Percentiles rank a stretch among this genome's conserved stretches.
Evolutionary conservation across 306 rosid species (phyloP).

Genomic region (Argentina anserina): DNA sequence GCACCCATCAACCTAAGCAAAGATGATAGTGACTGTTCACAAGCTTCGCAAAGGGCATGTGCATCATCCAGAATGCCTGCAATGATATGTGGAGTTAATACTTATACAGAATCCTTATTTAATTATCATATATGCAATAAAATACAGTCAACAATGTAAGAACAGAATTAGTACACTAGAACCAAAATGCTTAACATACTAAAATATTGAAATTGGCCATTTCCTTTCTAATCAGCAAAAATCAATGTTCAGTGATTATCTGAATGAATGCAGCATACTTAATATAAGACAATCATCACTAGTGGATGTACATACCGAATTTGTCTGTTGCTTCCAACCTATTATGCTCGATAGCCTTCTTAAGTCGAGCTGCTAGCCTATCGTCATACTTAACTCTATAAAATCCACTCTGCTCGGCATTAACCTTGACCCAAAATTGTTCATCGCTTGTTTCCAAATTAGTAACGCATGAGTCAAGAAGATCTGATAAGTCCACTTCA

Average conservation of each 20-base stretch:
- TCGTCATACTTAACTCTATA: slow-evolving; percentile 60
- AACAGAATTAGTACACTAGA: not conserved
- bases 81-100: slow-evolving; percentile 6
- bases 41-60: slow-evolving; percentile 52
- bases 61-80: slow-evolving; percentile 64
- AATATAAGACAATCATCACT: not conserved
- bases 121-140: not conserved
- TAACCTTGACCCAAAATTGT: slow-evolving; percentile 55
- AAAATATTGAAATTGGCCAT: not conserved
- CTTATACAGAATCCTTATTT: not conserved
- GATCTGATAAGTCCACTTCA: slow-evolving; percentile 44
- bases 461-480: slow-evolving; percentile 21
- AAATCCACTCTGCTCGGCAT: slow-evolving; percentile 51
- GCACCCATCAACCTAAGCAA: slow-evolving; percentile 51
- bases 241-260: not conserved
- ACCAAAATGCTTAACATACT: not conserved
- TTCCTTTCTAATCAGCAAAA: not conserved
- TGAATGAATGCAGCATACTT: not conserved
- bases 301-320: slow-evolving; percentile 34
- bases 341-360: slow-evolving; percentile 45
- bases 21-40: slow-evolving; percentile 44
- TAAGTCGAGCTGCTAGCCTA: slow-evolving; percentile 42
- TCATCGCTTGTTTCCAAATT: slow-evolving; percentile 19
- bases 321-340: slow-evolving; percentile 46
- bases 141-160: slow-evolving; percentile 1